Base-by-base conservation (phyloP, 2,329 filamentous ascomycete species). In the Domatiomyces globalis region DNA sequence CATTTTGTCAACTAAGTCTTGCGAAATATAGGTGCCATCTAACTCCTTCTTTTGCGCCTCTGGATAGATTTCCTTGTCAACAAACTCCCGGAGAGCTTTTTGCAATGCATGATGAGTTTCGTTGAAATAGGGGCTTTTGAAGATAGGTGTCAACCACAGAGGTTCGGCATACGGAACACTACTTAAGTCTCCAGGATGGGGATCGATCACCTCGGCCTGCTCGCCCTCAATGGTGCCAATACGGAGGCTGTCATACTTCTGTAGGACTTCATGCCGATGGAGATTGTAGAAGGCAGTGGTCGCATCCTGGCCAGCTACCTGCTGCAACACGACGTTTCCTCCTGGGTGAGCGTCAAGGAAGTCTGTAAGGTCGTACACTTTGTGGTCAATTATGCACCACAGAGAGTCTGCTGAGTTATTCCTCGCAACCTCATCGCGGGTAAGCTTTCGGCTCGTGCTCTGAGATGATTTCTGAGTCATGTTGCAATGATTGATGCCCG, bases 211-310 rank as follows among this genome's bases (percentile, higher is more conserved):
- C 63, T 87, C 79, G 18, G 86, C 76, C 62, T 76, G 81, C 72
- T 94, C 86, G 67, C 80, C 84, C 58, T 80, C 72, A 63, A 94
- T 67, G 12, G 79, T 85, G 62, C 87, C 87, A 60, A 94, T 77
- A 67, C 79, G 83, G 17, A 94, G 76, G 61, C 78, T 74, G 46
- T 75, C 70, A 73, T 94, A 94, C 66, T 88, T 88, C 54, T 81
- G 72, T 9, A 94, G 76, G n/a, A 94, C 85, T 68, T 94, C 87
- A 60, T 94, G 87, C 22, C 87, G 76, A 71, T 95, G 88, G 49
- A 95, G 80, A 72, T 94, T 94, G 78, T 94, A 94, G 56, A 69
- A 73, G 6, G 63, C 69, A 15, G 56, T 62, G 1, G 69, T 71
- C 1, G 67, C 70, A 53, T 72, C 70, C 43, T 61, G 62, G 20